Percentiles rank a stretch among this genome's conserved stretches.
Conservation (phyloP, 495 filamentous ascomycete genomes). For the Aspergillus asperescens region DNA sequence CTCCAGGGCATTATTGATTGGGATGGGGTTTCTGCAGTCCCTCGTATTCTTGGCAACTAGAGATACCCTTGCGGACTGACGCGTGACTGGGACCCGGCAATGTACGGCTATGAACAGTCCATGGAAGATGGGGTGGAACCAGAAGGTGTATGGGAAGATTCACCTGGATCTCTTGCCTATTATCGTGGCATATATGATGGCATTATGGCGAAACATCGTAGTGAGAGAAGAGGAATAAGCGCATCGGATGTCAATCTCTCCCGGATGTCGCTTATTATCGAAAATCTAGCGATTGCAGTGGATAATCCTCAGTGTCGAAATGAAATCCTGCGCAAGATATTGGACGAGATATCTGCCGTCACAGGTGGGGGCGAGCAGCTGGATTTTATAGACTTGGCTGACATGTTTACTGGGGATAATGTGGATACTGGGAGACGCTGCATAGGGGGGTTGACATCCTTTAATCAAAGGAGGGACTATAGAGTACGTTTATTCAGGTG, state of each 20-base stretch:
- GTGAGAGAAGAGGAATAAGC: neutral
- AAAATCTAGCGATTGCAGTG: constrained; percentile 9
- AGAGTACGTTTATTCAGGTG: too few relatives aligned
- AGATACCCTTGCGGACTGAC: constrained; percentile 35
- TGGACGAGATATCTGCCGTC: neutral
- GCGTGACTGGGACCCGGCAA: constrained; percentile 31
- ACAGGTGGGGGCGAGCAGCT: neutral
- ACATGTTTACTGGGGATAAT: neutral
- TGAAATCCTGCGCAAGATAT: constrained; percentile 4
- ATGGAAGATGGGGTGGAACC: constrained; percentile 21
- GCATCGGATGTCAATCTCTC: neutral
- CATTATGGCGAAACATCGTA: constrained; percentile 6
- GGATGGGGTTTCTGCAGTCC: constrained; percentile 33
- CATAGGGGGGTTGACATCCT: neutral
- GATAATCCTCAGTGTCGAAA: constrained; percentile 7
- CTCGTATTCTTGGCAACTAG: constrained; percentile 20
- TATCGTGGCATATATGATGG: constrained; percentile 14
- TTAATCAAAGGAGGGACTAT: neutral
- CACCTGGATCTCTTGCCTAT: constrained; percentile 7
- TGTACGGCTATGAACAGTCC: constrained; percentile 24
- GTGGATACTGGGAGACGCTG: neutral
- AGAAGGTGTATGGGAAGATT: constrained; percentile 27
- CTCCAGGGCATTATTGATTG: constrained; percentile 42
- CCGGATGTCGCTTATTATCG: constrained; percentile 4
- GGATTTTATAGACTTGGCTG: neutral